A percentile compares a stretch with the other conserved stretches of the same genome.
phyloP scores from a whole-genome alignment of 169 alveolate species.

The Plasmodium gallinaceum region DNA sequence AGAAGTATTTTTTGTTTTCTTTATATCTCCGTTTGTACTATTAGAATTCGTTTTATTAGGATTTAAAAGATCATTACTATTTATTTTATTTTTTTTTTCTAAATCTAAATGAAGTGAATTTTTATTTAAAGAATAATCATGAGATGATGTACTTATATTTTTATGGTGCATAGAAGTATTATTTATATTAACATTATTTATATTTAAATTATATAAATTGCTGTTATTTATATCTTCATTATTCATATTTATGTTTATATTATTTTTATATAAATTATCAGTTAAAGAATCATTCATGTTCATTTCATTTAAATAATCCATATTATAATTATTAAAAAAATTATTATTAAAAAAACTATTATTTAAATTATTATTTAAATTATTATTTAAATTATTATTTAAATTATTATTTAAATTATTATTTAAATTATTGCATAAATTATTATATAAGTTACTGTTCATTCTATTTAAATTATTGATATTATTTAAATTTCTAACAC shows the following conservation, averaged over 20 bases:
- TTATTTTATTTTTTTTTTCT: neutral
- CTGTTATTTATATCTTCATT: neutral
- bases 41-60: neutral
- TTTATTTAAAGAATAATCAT: neutral
- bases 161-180: neutral
- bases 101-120: neutral
- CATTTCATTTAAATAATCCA: conserved; percentile 1
- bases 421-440: conserved; percentile 1
- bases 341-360: neutral
- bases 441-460: neutral
- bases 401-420: neutral
- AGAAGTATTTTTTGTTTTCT: neutral
- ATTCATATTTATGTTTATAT: conserved; percentile 3
- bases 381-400: neutral
- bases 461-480: conserved; percentile 1
- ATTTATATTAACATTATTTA: neutral
- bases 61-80: neutral
- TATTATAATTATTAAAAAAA: neutral
- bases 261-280: conserved; percentile 15
- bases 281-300: neutral
- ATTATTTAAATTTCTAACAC: neutral
- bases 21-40: neutral
- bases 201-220: neutral
- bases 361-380: conserved; percentile 1
- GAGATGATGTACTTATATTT: neutral